Evolutionary conservation across 1,284 basidiomycete genomes (phyloP).

Genomic region (Takashimella tepidaria): DNA sequence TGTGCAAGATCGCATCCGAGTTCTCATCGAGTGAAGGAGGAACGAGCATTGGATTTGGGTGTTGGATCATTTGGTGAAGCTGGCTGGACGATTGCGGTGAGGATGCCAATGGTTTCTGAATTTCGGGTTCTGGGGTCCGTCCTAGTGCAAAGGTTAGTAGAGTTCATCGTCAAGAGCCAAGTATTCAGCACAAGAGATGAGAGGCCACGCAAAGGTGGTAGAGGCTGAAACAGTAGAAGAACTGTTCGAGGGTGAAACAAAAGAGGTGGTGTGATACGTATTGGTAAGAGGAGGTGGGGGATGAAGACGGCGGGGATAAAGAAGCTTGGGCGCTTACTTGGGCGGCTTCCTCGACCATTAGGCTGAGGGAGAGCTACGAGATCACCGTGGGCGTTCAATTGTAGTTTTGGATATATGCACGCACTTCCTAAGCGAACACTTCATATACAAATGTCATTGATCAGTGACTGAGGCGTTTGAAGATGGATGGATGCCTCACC

Average conservation of each 20-base stretch:
- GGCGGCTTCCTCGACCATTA: slow-evolving; percentile 11
- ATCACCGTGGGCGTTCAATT: slow-evolving; percentile 19
- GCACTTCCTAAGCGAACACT: slow-evolving; percentile 18
- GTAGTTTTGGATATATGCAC: slow-evolving; percentile 23
- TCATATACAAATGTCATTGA: background rate
- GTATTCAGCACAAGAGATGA: too few relatives aligned
- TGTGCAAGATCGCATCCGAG: background rate
- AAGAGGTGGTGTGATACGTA: too few relatives aligned
- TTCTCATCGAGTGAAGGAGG: background rate
- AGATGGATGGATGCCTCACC: slow-evolving; percentile 7
- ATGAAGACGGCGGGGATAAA: too few relatives aligned
- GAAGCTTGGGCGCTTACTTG: background rate
- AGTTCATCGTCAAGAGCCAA: too few relatives aligned
- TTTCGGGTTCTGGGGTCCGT: background rate
- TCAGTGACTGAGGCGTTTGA: background rate
- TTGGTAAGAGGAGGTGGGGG: too few relatives aligned
- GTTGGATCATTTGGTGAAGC: background rate
- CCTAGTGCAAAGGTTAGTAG: too few relatives aligned
- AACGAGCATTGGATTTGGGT: background rate
- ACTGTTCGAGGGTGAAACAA: too few relatives aligned
- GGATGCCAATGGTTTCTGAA: background rate
- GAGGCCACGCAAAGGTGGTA: too few relatives aligned
- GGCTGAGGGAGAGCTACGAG: slow-evolving; percentile 22
- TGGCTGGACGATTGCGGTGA: background rate
- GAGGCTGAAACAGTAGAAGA: too few relatives aligned